phyloP scores from a whole-genome alignment of 805 yeast species.

The Yarrowia sp. region DNA sequence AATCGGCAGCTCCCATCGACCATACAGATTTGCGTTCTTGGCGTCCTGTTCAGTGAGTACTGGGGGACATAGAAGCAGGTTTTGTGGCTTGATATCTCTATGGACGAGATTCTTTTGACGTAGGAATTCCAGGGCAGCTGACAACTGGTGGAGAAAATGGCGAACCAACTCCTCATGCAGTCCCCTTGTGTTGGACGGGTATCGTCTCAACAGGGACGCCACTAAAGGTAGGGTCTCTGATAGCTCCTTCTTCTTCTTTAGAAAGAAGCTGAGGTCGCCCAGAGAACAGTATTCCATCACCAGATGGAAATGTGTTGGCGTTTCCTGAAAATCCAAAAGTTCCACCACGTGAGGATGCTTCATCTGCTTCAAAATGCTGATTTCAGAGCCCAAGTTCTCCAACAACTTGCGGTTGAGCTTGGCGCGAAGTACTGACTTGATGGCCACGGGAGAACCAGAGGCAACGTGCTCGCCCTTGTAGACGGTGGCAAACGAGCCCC shows the following conservation, averaged over 20 bases:
- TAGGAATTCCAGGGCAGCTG: slow-evolving; percentile 78
- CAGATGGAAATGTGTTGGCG: slow-evolving; percentile 71
- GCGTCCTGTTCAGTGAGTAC: slow-evolving; percentile 60
- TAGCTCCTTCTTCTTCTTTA: slow-evolving; percentile 69
- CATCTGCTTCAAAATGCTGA: slow-evolving; percentile 79
- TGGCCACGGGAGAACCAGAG: slow-evolving; percentile 63
- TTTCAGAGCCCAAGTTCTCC: slow-evolving; percentile 90
- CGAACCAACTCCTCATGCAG: slow-evolving; percentile 72
- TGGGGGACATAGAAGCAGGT: slow-evolving; percentile 77
- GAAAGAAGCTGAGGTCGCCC: slow-evolving; percentile 89
- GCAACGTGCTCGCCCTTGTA: slow-evolving; percentile 68
- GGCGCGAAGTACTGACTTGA: slow-evolving; percentile 80
- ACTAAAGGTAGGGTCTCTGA: slow-evolving; percentile 73
- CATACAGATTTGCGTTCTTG: slow-evolving; percentile 56
- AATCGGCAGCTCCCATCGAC: slow-evolving; percentile 84
- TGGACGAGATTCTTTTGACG: slow-evolving; percentile 84
- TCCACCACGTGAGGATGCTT: slow-evolving; percentile 92
- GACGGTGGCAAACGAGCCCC: slow-evolving; percentile 94
- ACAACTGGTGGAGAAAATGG: slow-evolving; percentile 82
- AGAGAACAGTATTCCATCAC: slow-evolving; percentile 96
- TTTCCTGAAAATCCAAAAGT: slow-evolving; percentile 75
- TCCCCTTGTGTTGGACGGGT: slow-evolving; percentile 81
- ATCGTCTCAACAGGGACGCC: slow-evolving; percentile 68
- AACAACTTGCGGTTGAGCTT: slow-evolving; percentile 80
- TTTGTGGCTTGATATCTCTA: slow-evolving; percentile 94